Base-by-base conservation (phyloP, 306 rosid species). In the Datisca glomerata region DNA sequence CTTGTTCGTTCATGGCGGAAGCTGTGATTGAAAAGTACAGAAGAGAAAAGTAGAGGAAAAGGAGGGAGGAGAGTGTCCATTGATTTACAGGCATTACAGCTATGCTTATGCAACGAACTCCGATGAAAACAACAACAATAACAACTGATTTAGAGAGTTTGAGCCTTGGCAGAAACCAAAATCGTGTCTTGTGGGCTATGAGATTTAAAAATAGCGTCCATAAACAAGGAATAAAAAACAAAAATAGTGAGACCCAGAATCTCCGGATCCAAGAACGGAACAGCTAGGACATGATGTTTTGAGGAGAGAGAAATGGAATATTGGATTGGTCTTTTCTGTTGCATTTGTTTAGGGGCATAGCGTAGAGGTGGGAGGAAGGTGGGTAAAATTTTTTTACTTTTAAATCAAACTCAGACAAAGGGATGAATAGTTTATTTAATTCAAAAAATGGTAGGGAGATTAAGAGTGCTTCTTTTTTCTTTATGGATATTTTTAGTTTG, bases 31-130 rank as follows among this genome's bases (percentile, higher is more conserved):
- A 52, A 61, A 57, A 64, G 65, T 14, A 55, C 9, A 41, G 17
- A 21, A 49, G 21, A 50, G 43, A 46, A 51, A 67, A 69, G 36
- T 46, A 60, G 62, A 77, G 43, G 65, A 57, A 56, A 24, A 46
- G 19, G 44, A 58, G 33, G 47, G 55, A 63, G 67, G 62, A 71
- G 67, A 56, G 64, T 61, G 69, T 72, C 72, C 86, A 74, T 80
- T 61, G 78, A 71, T 71, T 64, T 57, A 59, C 85, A 87, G 97
- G 94, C 97, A 87, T 87, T 79, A 82, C 81, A 68, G 57, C 69
- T 58, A 49, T 27, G 80, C 64, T 75, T 58, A 49, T 27, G 80
- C 64, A 73, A 55, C 84, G 60, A 63, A 56, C 66, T 76, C 67
- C 74, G 67, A 74, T 61, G 72, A 63, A 42, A 48, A 66, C 61